A percentile compares a stretch with the other conserved stretches of the same genome.
These are phyloP conservation scores for Oryza australiensis DNA, from an alignment of 176 grass and related monocot species.

Conservation along the genomic window DNA sequence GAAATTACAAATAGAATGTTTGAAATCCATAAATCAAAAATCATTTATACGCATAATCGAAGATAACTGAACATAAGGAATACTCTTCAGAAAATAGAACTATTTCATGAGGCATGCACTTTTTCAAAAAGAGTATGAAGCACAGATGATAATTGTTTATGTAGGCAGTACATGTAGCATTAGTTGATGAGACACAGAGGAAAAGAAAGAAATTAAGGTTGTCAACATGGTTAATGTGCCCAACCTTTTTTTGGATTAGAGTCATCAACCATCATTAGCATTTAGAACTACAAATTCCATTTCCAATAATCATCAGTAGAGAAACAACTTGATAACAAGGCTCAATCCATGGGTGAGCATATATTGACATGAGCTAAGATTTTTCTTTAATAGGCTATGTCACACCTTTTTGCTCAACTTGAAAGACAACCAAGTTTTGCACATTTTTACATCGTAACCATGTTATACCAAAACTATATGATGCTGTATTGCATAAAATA, in stretches of 20 bases:
- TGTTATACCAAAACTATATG: not conserved
- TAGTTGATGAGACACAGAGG: not conserved
- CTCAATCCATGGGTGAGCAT: not conserved
- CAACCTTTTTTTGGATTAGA: not conserved
- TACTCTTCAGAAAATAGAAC: not conserved
- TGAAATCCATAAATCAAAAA: not conserved
- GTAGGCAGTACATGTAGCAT: not conserved
- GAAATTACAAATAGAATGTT: constrained; percentile 21
- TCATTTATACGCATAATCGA: not conserved
- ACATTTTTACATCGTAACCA: not conserved
- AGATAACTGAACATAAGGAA: not conserved
- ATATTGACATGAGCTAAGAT: not conserved
- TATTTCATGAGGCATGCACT: not conserved
- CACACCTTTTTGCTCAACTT: not conserved
- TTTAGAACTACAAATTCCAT: not conserved
- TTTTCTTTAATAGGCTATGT: not conserved
- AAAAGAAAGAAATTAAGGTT: not conserved
- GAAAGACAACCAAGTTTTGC: not conserved
- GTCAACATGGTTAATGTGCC: not conserved
- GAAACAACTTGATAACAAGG: not conserved
- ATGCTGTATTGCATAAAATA: not conserved
- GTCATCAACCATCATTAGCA: not conserved
- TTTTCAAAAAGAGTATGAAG: not conserved
- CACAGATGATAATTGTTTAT: not conserved
- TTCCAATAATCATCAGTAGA: too few relatives aligned